These are phyloP conservation scores for Triangularia verruculosa DNA, from an alignment of 2,329 filamentous ascomycete species.

Conservation along the genomic window DNA sequence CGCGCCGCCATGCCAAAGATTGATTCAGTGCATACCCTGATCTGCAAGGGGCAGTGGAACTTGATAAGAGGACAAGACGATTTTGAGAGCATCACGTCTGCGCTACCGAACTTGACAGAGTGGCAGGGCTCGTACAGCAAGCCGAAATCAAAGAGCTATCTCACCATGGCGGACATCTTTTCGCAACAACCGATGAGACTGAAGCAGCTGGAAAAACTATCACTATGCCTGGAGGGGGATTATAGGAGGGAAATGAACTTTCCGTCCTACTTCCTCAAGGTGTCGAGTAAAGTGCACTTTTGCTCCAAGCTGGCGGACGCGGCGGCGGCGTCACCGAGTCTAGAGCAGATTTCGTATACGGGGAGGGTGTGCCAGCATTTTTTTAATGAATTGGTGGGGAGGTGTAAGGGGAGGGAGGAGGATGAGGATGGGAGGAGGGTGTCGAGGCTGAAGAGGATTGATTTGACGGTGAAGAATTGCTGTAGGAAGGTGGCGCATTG, in stretches of 20 bases:
- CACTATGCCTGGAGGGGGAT: constrained; percentile 68
- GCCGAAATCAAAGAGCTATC: constrained; percentile 70
- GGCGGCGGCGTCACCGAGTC: constrained; percentile 54
- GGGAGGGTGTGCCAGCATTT: constrained; percentile 69
- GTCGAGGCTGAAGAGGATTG: constrained; percentile 60
- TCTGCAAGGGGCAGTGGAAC: constrained; percentile 76
- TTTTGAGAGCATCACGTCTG: constrained; percentile 58
- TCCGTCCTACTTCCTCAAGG: constrained; percentile 59
- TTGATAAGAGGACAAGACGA: constrained; percentile 63
- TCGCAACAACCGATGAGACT: constrained; percentile 56
- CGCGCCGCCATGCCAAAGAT: constrained; percentile 38
- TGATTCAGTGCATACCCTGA: constrained; percentile 60
- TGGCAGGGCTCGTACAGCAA: constrained; percentile 67
- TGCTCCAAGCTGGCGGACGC: constrained; percentile 62
- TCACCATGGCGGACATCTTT: constrained; percentile 64
- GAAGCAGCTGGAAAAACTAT: constrained; percentile 61
- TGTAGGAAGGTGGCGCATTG: constrained; percentile 56
- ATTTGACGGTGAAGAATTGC: constrained; percentile 72
- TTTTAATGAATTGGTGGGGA: constrained; percentile 55
- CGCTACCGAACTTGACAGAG: constrained; percentile 62
- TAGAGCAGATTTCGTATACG: constrained; percentile 70
- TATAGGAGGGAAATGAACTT: constrained; percentile 63
- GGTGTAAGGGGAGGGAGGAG: constrained; percentile 46
- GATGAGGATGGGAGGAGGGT: constrained; percentile 47
- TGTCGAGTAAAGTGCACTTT: constrained; percentile 59